Conservation (phyloP, 129 eudicot genomes). For the Chrysanthemum lavandulifolium region DNA sequence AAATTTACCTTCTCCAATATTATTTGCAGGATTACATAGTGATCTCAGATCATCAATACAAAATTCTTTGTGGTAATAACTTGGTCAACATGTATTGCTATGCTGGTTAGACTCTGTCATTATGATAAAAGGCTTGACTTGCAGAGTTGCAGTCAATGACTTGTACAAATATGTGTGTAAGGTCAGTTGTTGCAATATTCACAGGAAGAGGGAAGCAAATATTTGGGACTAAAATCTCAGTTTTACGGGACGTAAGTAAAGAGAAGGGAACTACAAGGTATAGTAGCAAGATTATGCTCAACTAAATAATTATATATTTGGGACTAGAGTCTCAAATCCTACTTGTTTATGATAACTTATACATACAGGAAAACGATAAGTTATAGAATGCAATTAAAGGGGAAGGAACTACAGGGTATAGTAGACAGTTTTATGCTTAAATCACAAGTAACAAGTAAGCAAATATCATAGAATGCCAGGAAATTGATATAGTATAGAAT, state of each 20-base stretch:
- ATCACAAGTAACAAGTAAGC: no score
- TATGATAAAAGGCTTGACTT: background rate
- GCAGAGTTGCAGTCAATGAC: background rate
- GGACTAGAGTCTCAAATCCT: no score
- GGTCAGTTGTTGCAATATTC: constrained; percentile 1
- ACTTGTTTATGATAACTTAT: no score
- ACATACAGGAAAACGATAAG: no score
- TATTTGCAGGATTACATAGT: background rate
- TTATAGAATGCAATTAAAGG: no score
- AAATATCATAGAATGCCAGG: no score
- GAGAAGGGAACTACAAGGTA: background rate
- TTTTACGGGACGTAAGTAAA: background rate
- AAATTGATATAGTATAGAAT: no score
- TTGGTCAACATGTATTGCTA: background rate
- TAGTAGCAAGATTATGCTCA: constrained; percentile 3
- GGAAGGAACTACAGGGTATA: no score
- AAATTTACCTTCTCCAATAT: background rate
- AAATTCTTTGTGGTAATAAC: background rate
- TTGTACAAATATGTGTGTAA: background rate
- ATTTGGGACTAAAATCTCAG: background rate
- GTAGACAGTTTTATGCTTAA: no score
- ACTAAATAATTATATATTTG: background rate
- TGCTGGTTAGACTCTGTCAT: background rate
- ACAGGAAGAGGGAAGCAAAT: constrained; percentile 1
- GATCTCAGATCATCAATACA: constrained; percentile 9